Percentiles rank a stretch among this genome's conserved stretches.
Conservation (phyloP, 805 yeast genomes). For the Lachancea thermotolerans region DNA sequence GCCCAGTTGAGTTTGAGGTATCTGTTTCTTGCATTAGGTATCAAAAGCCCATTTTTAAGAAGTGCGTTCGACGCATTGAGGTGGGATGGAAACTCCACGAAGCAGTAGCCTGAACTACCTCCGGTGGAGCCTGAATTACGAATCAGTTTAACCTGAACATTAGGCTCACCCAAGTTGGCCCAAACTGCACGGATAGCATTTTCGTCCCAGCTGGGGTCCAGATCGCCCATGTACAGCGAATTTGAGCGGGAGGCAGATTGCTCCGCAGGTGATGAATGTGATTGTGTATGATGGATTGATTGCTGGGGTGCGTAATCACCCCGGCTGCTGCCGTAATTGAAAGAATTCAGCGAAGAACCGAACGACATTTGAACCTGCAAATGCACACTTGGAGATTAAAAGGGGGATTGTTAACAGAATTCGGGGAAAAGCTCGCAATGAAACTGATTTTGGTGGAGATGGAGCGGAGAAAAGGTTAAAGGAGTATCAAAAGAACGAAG, state of each 20-base stretch:
- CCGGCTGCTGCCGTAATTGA: background rate
- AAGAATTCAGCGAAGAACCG: conserved; percentile 2
- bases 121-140: conserved; percentile 31
- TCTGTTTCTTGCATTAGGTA: conserved; percentile 53
- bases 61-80: conserved; percentile 62
- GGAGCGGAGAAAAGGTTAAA: too few relatives aligned
- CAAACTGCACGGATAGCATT: conserved; percentile 57
- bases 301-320: conserved; percentile 4
- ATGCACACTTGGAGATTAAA: conserved; percentile 4
- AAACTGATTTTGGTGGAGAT: background rate
- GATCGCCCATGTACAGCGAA: conserved; percentile 82
- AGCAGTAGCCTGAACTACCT: conserved; percentile 69
- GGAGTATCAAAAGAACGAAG: too few relatives aligned
- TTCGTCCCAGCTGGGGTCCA: conserved; percentile 83
- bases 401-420: background rate
- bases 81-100: conserved; percentile 61
- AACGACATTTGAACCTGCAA: conserved; percentile 19
- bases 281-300: background rate
- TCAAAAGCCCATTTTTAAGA: conserved; percentile 55
- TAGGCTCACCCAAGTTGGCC: conserved; percentile 58
- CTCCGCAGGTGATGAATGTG: background rate
- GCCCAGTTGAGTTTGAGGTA: conserved; percentile 78
- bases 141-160: conserved; percentile 59
- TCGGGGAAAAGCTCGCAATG: background rate
- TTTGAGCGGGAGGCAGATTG: conserved; percentile 11